Base-by-base conservation (phyloP, 2,329 filamentous ascomycete species). In the Trichoderma breve region DNA sequence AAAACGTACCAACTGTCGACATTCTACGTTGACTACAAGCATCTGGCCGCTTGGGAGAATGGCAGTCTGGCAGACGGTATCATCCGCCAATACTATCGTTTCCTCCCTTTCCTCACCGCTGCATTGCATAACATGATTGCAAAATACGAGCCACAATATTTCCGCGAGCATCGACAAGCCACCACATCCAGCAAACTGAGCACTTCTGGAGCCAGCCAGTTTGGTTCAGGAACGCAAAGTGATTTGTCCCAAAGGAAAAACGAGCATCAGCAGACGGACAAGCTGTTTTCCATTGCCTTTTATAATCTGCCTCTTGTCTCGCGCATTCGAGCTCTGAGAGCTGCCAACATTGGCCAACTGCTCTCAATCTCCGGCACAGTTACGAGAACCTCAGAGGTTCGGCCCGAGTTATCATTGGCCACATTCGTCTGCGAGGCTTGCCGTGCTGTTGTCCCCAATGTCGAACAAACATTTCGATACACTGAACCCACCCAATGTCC, bases 401-500 rank as follows among this genome's bases (percentile, higher is more conserved):
- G 96, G 39, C 96, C 96, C 0, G 96, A 99, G 82, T 84, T 99
- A 73, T 97, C 94, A 3, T 86, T 97, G 26, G 96, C 93, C 6
- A 98, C 96, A 0, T 99, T 99, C 78, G 90, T 91, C 71, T 99
- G 96, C 82, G 93, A 98, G 80, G 89, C 88, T 62, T 99, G 96
- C 84, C 92, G 93, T 75, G 91, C 90, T 3, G 90, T 95, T 1
- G 90, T 97, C 6, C 91, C 93, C 47, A 97, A 98, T 79, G 91
- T 99, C 32, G 96, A 99, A 82, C 96, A 99, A 83, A 97, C 94
- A 0, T 99, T 99, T 84, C 91, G 94, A 78, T 99, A 98, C 82
- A 98, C 95, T 0, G 96, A 99, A 80, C 96, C 96, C 0, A 95
- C 94, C 4, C 94, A 98, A 83, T 99, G 96, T 77, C 95, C 96